phyloP scores from a whole-genome alignment of 768 basidiomycete species.

The Termitomyces bulborhizus region DNA sequence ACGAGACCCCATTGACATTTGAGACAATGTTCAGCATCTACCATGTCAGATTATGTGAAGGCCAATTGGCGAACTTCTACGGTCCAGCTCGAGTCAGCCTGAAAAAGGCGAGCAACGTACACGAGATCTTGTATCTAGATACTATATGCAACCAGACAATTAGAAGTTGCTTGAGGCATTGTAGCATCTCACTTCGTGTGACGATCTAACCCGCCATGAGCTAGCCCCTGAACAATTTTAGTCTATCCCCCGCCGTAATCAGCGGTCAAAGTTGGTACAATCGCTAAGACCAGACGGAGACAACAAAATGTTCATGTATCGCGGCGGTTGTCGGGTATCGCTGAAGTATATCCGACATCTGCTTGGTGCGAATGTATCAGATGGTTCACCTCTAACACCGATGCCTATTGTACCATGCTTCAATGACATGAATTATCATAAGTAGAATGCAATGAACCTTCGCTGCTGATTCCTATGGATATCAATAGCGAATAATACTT shows the following conservation, averaged over 20 bases:
- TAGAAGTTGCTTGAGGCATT: not conserved
- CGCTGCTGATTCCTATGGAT: not conserved
- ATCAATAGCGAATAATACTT: not conserved
- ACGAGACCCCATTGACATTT: not conserved
- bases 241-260: not conserved
- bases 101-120: not conserved
- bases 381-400: too few relatives aligned
- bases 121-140: not conserved
- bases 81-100: not conserved
- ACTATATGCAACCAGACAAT: not conserved
- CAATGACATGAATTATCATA: not conserved
- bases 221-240: not conserved
- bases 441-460: not conserved
- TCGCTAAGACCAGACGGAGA: too few relatives aligned
- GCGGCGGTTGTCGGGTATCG: not conserved
- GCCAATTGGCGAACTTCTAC: not conserved
- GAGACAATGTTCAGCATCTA: not conserved
- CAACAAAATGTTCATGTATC: not conserved
- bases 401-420: not conserved
- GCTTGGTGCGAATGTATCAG: not conserved
- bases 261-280: not conserved
- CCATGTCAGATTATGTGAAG: not conserved
- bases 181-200: not conserved
- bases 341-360: not conserved
- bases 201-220: not conserved